A percentile compares a stretch with the other conserved stretches of the same genome.
phyloP scores from a whole-genome alignment of 2,329 filamentous ascomycete genomes.

The Dryadomyces sulphureus region DNA sequence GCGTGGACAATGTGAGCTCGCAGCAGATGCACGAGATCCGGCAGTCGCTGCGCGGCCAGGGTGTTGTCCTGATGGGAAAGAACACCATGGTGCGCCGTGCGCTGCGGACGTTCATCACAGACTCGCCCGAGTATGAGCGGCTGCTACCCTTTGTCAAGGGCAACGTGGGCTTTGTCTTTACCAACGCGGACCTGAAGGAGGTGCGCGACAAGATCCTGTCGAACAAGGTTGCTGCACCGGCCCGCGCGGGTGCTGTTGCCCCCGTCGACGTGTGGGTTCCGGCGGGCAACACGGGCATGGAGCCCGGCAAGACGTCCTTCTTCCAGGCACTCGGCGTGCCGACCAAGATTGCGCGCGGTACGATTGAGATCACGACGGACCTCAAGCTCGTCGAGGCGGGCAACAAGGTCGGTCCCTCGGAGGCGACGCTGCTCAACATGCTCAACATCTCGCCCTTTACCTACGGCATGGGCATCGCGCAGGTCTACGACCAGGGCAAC shows the following conservation, averaged over 20 bases:
- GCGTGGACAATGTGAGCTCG: slow-evolving; percentile 98
- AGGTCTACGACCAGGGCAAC: slow-evolving; percentile 98
- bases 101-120: slow-evolving; percentile 81
- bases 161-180: slow-evolving; percentile 99
- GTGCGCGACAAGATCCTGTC: slow-evolving; percentile 85
- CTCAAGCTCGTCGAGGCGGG: slow-evolving; percentile 93
- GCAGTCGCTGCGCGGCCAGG: slow-evolving; percentile 74
- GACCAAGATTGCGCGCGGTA: slow-evolving; percentile 99
- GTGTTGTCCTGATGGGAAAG: slow-evolving; percentile 98
- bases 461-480: slow-evolving; percentile 90
- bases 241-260: slow-evolving; percentile 93
- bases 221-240: slow-evolving; percentile 96
- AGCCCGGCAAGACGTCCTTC: slow-evolving; percentile 99
- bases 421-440: slow-evolving; percentile 98
- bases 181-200: slow-evolving; percentile 86
- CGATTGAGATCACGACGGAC: slow-evolving; percentile 98
- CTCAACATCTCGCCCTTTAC: slow-evolving; percentile 99
- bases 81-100: slow-evolving; percentile 99
- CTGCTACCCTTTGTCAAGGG: slow-evolving; percentile 91
- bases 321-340: slow-evolving; percentile 99
- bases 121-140: slow-evolving; percentile 95
- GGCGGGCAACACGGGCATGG: slow-evolving; percentile 99
- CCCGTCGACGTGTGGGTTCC: slow-evolving; percentile 88
- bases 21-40: slow-evolving; percentile 99
- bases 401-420: slow-evolving; percentile 92